These are phyloP conservation scores for Kazachstania sp. DNA, from an alignment of 1,139 yeast genomes.

Conservation along the genomic window DNA sequence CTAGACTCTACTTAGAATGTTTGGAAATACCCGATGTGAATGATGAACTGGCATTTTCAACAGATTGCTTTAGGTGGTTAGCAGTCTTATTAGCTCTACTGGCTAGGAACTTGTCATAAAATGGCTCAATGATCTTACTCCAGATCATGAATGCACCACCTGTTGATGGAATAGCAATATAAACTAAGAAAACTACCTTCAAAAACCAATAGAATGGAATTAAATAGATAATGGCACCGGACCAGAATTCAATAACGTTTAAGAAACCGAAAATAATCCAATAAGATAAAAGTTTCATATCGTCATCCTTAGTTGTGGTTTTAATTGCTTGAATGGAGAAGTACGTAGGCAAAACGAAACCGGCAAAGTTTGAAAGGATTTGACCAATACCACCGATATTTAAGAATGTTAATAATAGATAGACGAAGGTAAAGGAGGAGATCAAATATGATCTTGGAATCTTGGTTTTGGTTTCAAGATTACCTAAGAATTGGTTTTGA, in stretches of 20 bases:
- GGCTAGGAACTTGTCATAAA: slow-evolving; percentile 38
- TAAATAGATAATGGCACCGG: slow-evolving; percentile 85
- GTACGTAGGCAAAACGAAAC: slow-evolving; percentile 86
- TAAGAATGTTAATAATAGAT: slow-evolving; percentile 70
- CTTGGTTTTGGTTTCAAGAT: slow-evolving; percentile 54
- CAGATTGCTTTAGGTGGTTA: slow-evolving; percentile 32
- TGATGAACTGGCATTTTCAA: slow-evolving; percentile 19
- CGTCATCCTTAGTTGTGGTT: slow-evolving; percentile 60
- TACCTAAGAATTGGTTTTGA: slow-evolving; percentile 36
- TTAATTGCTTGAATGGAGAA: slow-evolving; percentile 78
- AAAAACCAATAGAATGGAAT: slow-evolving; percentile 92
- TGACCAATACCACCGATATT: slow-evolving; percentile 94
- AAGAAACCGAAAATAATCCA: slow-evolving; percentile 96
- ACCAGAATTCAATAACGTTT: slow-evolving; percentile 92
- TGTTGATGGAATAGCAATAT: slow-evolving; percentile 79
- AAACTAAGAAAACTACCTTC: slow-evolving; percentile 81
- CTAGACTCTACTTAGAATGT: slow-evolving; percentile 4
- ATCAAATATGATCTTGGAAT: slow-evolving; percentile 86
- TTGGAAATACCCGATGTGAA: slow-evolving; percentile 7
- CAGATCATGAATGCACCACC: slow-evolving; percentile 79
- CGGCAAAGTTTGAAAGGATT: slow-evolving; percentile 84
- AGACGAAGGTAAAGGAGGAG: slow-evolving; percentile 52
- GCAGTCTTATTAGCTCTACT: background rate
- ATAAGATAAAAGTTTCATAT: slow-evolving; percentile 80
- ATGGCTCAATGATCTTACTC: slow-evolving; percentile 56